Evolutionary conservation across 1,284 basidiomycete species (phyloP), one percentile per base, ranked within the genome.

Genomic region (Melampsora allii-populina): DNA sequence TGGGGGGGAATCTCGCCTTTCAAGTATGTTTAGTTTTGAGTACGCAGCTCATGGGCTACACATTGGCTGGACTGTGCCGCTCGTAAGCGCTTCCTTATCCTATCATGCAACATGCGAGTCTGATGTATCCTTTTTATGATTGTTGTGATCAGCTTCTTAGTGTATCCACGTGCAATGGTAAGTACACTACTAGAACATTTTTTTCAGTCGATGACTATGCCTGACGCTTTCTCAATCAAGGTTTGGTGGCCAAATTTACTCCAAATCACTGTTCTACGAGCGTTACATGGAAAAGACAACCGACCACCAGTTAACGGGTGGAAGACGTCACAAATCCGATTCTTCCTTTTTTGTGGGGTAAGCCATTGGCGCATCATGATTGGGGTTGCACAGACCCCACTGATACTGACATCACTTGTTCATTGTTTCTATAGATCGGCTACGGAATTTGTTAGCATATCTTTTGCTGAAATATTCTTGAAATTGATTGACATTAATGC

Each of bases 1-100:
- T 61, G 12, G 59, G 27, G 5, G 59, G 29, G 24, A 33, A 61
- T n/a, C 29, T 0, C 2, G 59, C 7, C 29, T 61, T 61, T 29
- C 59, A 61, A n/a, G 77, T 82, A 53, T 77, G 80, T 0, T 77
- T 81, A 24, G 72, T 77, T 3, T 76, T 86, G 48, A 83, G 83
- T 17, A 84, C 83, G 0, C 84, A 86, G 76, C 78, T 85, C 42
- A 81, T 84, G n/a, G 85, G 84, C 0, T 84, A 84, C 77, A 84
- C 84, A 5, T 79, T 84, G 2, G 85, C 85, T 19, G 85, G 85
- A 12, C 78, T 86, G 12, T 76, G 9, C 9, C 19, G 33, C 31
- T 27, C 17, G 7, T 45, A 59, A 58, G 19, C 27, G 36, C 5
- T 27, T 5, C 21, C 5, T 42, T 21, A 36, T 68, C 14, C 14